Base-by-base conservation (phyloP, 192 early-diverging fungal genomes). In the Gamsiella multidivaricata region DNA sequence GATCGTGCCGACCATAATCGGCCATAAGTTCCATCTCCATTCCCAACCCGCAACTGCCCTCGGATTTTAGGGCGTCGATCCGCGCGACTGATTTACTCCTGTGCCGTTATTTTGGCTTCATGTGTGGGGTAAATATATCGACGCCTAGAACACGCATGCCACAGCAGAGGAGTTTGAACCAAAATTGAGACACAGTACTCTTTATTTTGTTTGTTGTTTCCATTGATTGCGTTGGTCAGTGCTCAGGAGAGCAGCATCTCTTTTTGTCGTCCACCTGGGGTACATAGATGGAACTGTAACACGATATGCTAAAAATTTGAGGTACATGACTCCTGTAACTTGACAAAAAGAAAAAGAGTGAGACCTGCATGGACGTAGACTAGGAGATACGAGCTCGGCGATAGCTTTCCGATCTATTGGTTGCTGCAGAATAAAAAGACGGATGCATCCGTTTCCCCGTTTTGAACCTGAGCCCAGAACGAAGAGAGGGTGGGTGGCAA, bases 391-490 rank as follows among this genome's bases (percentile, higher is more conserved):
- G 5, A 20, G 31, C 4, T 18, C 41, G 4, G 29, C 45, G 34
- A 60, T 34, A 34, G 12, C 59, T 61, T 61, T 50, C 59, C 59
- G 59, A 34, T 59, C 2, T 31, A 29, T 59, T 61, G 59, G 45
- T 61, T 50, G 59, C 45, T 47, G 31, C 42, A 33, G 22, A 36
- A 45, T 46, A 46, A 23, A 32, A 34, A 20, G 14, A 28, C 45
- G 45, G 29, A 31, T 31, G 43, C 58, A 61, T 50, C 18, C 42
- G 37, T 32, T n/a, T 50, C 59, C 49, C 59, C 59, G 45, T 61
- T 26, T 49, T 34, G 28, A 46, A 8, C n/a, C 43, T 50, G 59
- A 61, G 59, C 59, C 59, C 59, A 34, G 2, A 49, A 43, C n/a
- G 22, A 1, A 61, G 3, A 31, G 31, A 20, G 18, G 18, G 8